Base-by-base conservation (phyloP, 768 basidiomycete genomes). In the Xerocomus brunneocitrinus region DNA sequence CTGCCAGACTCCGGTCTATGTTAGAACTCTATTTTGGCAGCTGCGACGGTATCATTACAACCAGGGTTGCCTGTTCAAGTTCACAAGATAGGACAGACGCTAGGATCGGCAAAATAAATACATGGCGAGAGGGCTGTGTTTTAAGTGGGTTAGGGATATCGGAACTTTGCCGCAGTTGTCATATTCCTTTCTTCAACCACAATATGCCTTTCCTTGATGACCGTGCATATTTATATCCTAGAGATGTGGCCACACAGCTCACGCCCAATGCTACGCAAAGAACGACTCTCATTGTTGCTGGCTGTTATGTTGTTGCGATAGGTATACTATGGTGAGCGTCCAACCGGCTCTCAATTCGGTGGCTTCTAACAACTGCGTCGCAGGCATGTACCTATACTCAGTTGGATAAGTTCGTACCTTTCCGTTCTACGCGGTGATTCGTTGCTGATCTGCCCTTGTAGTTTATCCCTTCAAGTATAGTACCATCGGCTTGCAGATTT, bases 381-480 rank as follows among this genome's bases (percentile, higher is more conserved):
- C 39, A 90, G 89, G 89, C 89, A 91, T 78, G 76, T 90, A 43
- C 89, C 89, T 9, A 74, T 81, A 61, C 68, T 92, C 57, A 86
- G 81, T 50, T 71, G 75, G 58, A 83, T 92, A 59, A 83, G 91
- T 91, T 62, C 77, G 87, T 79, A 14, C 30, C 5, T 32, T 41
- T 39, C 27, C 41, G 12, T 52, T 39, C 30, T 24, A 14, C 49
- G 13, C 12, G 8, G 27, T 8, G 47, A 55, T 28, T 40, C 47
- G n/a, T 47, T 24, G 47, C 58, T 67, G 40, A 63, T 25, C 32
- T 41, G 28, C 42, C 32, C 35, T 16, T 50, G 42, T 48, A 92
- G 90, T 93, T 64, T 93, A 93, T 68, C 91, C 91, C 5, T 93
- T 93, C 80, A 93, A 93, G 91, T 91, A 71, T 71, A 19, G 19